Conservation (phyloP, 163 green algal genomes). For the Dunaliella salina region DNA sequence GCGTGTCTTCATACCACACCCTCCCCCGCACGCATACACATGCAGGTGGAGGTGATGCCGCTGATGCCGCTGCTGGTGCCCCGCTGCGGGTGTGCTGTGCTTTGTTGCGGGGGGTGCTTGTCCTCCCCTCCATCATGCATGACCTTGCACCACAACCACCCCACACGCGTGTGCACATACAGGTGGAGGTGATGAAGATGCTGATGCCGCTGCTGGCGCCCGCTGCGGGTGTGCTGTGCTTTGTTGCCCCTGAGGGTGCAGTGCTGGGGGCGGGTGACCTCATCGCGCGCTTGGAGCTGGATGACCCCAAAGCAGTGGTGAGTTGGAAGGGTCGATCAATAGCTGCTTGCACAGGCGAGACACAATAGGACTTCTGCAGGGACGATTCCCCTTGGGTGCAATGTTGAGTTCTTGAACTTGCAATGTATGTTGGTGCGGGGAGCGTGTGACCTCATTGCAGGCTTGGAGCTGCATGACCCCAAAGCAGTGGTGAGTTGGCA, state of each 20-base stretch:
- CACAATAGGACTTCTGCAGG: background rate
- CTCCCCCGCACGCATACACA: background rate
- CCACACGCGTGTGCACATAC: background rate
- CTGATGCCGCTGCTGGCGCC: conserved; percentile 71
- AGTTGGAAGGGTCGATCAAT: background rate
- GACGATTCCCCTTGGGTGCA: background rate
- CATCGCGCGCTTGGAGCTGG: conserved; percentile 78
- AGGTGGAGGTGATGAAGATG: conserved; percentile 76
- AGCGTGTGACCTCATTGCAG: conserved; percentile 75
- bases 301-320: conserved; percentile 37
- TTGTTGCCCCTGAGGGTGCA: conserved; percentile 71
- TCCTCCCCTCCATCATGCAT: too few relatives aligned
- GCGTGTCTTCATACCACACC: too few relatives aligned
- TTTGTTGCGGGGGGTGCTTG: conserved; percentile 70
- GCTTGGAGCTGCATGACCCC: conserved; percentile 70
- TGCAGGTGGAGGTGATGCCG: conserved; percentile 69
- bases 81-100: conserved; percentile 61
- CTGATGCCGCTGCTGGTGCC: conserved; percentile 71
- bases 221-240: conserved; percentile 67
- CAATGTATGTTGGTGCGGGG: too few relatives aligned
- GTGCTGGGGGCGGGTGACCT: conserved; percentile 71
- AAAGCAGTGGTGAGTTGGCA: conserved; percentile 5
- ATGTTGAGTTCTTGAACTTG: background rate
- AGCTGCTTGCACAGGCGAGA: too few relatives aligned
- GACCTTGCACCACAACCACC: background rate